These are phyloP conservation scores for Chlorophyllum brunneum DNA, from an alignment of 768 basidiomycete species.

Conservation along the genomic window DNA sequence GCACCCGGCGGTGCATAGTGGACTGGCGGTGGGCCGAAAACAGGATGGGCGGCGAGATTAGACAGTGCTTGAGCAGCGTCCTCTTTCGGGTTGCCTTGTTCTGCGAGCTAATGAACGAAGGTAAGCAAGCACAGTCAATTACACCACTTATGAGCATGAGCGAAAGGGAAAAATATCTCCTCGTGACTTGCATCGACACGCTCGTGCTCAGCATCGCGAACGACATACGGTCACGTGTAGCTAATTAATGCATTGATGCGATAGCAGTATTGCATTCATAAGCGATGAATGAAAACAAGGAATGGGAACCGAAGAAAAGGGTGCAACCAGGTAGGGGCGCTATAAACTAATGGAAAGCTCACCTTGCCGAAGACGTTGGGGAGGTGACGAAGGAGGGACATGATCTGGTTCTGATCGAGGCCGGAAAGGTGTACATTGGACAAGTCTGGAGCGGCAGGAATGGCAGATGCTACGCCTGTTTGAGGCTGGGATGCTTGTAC, in stretches of 20 bases:
- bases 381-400: conserved; percentile 53
- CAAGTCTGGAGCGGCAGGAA: conserved; percentile 23
- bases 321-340: conserved; percentile 9
- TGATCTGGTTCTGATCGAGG: conserved; percentile 55
- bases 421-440: conserved; percentile 23
- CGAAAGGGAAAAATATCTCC: conserved; percentile 9
- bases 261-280: conserved; percentile 2
- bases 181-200: conserved; percentile 17
- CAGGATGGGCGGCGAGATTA: conserved; percentile 43
- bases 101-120: conserved; percentile 29
- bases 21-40: conserved; percentile 28
- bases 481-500: conserved; percentile 26
- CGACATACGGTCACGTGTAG: conserved; percentile 30
- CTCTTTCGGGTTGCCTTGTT: conserved; percentile 51
- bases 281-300: conserved; percentile 19
- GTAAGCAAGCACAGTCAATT: not conserved
- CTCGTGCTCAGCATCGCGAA: conserved; percentile 29
- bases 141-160: conserved; percentile 12
- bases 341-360: conserved; percentile 20
- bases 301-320: conserved; percentile 7
- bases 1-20: conserved; percentile 28
- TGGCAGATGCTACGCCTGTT: conserved; percentile 20
- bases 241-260: conserved; percentile 20
- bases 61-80: conserved; percentile 59
- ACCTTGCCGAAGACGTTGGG: conserved; percentile 57